Evolutionary conservation across 306 rosid species (phyloP).

Genomic region (Boehmeria nivea): DNA sequence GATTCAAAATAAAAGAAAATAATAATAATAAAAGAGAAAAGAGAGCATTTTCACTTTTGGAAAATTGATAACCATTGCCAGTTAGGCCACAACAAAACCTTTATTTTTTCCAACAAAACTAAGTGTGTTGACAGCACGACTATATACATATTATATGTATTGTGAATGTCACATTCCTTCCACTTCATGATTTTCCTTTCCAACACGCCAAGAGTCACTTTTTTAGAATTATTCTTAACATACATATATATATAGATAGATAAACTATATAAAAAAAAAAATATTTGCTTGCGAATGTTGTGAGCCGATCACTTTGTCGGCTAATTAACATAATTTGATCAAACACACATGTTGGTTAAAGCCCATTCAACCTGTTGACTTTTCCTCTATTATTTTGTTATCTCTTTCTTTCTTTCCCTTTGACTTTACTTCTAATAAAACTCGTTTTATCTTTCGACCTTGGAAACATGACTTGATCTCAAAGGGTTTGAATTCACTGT

Average conservation of each 20-base stretch:
- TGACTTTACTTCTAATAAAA: conserved; percentile 13
- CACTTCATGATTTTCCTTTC: conserved; percentile 30
- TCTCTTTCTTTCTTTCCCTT: conserved; percentile 1
- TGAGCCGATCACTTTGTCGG: conserved; percentile 17
- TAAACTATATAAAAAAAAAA: not conserved
- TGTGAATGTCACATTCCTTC: not conserved
- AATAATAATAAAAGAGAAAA: not conserved
- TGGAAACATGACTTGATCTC: conserved; percentile 6
- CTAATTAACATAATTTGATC: conserved; percentile 2
- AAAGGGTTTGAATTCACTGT: not conserved
- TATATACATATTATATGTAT: not conserved
- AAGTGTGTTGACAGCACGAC: conserved; percentile 31
- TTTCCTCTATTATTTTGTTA: not conserved
- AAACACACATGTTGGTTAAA: conserved; percentile 10
- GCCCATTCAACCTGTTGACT: conserved; percentile 30
- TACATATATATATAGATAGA: too few species aligned
- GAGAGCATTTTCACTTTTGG: conserved; percentile 10
- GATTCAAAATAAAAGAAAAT: conserved; percentile 1
- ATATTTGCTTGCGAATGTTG: conserved; percentile 5
- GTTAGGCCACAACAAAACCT: conserved; percentile 12
- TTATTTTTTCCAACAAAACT: conserved; percentile 20
- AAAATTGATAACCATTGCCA: conserved; percentile 13
- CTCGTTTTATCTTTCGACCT: not conserved
- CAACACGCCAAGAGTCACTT: conserved; percentile 27
- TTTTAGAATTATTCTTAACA: too few species aligned